Evolutionary conservation across 352 stramenopile species (phyloP).

Genomic region (Phytophthora podocarpi): DNA sequence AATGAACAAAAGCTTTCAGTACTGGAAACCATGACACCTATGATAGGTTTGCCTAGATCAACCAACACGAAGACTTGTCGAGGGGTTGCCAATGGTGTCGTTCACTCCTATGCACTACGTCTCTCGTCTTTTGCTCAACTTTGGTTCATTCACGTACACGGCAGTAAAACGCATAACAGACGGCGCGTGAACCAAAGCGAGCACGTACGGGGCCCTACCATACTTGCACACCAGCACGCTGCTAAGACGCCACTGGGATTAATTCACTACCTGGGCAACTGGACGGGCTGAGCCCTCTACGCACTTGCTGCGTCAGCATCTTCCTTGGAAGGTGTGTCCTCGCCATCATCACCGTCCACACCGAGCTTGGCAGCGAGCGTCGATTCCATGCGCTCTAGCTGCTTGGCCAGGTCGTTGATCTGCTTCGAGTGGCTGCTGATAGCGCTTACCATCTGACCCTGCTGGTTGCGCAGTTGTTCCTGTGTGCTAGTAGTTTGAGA

Average conservation of each 20-base stretch:
- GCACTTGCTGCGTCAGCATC: slow-evolving; percentile 37
- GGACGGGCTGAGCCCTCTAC: slow-evolving; percentile 26
- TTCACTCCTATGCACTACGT: not conserved
- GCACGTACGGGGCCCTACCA: slow-evolving; percentile 24
- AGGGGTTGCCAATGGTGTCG: too few species aligned
- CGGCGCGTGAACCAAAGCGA: slow-evolving; percentile 15
- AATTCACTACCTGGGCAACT: slow-evolving; percentile 39
- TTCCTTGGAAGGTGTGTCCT: slow-evolving; percentile 24
- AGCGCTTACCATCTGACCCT: slow-evolving; percentile 83
- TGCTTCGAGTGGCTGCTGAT: slow-evolving; percentile 83
- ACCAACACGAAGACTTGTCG: too few species aligned
- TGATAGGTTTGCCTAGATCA: too few species aligned
- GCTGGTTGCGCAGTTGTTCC: slow-evolving; percentile 84
- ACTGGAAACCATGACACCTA: too few species aligned
- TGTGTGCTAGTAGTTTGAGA: slow-evolving; percentile 87
- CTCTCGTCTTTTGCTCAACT: slow-evolving; percentile 16
- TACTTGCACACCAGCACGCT: slow-evolving; percentile 34
- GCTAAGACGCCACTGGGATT: slow-evolving; percentile 21
- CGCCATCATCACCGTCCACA: slow-evolving; percentile 22
- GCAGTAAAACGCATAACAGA: slow-evolving; percentile 30
- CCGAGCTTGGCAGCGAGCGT: slow-evolving; percentile 73
- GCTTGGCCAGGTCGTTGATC: slow-evolving; percentile 82
- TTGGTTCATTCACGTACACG: slow-evolving; percentile 26
- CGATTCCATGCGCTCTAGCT: slow-evolving; percentile 85
- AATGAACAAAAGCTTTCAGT: slow-evolving; percentile 17